Evolutionary conservation across 768 basidiomycete species (phyloP), one percentile per base, ranked within the genome.

Genomic region (Punctularia strigosozonata): DNA sequence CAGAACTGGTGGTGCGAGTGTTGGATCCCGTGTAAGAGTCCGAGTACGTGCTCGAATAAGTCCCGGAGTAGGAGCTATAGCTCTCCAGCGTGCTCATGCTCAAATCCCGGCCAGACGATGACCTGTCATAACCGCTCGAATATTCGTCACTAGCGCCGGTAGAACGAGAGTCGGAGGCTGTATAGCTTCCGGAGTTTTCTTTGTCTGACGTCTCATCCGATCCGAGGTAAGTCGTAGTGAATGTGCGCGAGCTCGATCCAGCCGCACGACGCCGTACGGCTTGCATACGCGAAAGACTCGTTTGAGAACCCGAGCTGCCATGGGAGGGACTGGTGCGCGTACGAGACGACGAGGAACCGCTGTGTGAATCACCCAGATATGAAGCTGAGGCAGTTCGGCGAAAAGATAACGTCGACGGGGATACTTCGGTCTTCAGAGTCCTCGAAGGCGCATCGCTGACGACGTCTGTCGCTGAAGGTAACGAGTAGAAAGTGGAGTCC

Each of bases 191-290:
- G 6, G 44, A 46, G 41, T 79, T 77, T 54, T 78, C 79, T 51
- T 75, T 78, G 43, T 82, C 76, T 1, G 71, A 73, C 4, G 52
- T 55, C 8, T 60, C 60, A n/a, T 69, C 69, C n/a, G 51, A 46
- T 34, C 13, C 50, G 53, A 43, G 45, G 51, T 37, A 61, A 1
- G 62, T 60, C 52, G 49, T 64, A 1, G 70, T 66, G 38, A 62
- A 60, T 5, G 68, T 62, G 28, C 67, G 58, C 4, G 71, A 63
- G 18, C 57, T 58, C 12, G 52, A 43, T 25, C 62, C 61, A 2
- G 68, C 65, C 4, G 63, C 55, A 25, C 75, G 61, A 41, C 80
- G 61, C 39, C 77, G 61, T 5, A 84, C 65, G 26, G 67, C 80
- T 13, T 71, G 56, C 0, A 73, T 69, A 18, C 82, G 65, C 6